These are phyloP conservation scores for Diplodia scrobiculata DNA, from an alignment of 2,329 filamentous ascomycete species.

Conservation along the genomic window DNA sequence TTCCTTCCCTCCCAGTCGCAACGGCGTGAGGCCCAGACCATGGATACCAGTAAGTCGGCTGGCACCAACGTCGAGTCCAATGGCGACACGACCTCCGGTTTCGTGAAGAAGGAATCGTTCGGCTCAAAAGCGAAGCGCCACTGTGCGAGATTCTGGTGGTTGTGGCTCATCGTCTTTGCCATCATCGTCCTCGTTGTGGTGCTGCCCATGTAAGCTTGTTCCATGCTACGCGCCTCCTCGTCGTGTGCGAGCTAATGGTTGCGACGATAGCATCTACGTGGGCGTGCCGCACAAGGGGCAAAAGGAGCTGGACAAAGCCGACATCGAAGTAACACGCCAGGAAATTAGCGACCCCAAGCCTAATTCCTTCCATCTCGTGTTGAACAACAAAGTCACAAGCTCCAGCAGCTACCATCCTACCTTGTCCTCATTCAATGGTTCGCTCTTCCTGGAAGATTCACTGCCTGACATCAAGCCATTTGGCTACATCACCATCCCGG, in stretches of 20 bases:
- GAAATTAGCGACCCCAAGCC: conserved; percentile 55
- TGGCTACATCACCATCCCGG: conserved; percentile 51
- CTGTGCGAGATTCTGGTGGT: conserved; percentile 59
- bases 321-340: conserved; percentile 55
- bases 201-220: conserved; percentile 60
- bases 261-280: conserved; percentile 55
- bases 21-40: background rate
- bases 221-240: background rate
- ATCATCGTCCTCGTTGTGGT: conserved; percentile 59
- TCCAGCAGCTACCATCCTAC: conserved; percentile 57
- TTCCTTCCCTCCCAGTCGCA: background rate
- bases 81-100: conserved; percentile 8
- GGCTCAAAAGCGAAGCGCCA: conserved; percentile 33
- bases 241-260: background rate
- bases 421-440: conserved; percentile 57
- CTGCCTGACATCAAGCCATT: conserved; percentile 44
- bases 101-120: conserved; percentile 23
- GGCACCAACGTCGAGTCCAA: conserved; percentile 1
- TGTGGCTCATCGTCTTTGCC: conserved; percentile 57
- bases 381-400: conserved; percentile 53
- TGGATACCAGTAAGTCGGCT: conserved; percentile 1
- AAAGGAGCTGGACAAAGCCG: conserved; percentile 55
- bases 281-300: conserved; percentile 62
- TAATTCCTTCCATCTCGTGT: conserved; percentile 53
- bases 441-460: conserved; percentile 51